A percentile compares a stretch with the other conserved stretches of the same genome.
phyloP scores from a whole-genome alignment of 768 basidiomycete species.

The Boletus rubescentipes region DNA sequence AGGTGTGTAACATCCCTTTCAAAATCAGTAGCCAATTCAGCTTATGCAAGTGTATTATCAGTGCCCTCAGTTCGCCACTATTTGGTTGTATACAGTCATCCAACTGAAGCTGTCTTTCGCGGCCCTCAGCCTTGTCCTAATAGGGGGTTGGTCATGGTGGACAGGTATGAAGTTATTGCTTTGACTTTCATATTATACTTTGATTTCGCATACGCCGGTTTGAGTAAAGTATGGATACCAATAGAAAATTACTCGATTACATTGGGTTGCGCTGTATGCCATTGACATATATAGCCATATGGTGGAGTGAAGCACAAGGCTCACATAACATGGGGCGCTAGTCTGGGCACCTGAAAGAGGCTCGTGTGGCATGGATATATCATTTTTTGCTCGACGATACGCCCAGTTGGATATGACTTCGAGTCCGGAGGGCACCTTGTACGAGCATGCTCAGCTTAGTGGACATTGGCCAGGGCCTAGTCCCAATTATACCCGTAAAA shows the following conservation, averaged over 20 bases:
- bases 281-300: background rate
- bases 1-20: slow-evolving; percentile 43
- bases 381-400: slow-evolving; percentile 77
- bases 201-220: background rate
- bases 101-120: slow-evolving; percentile 68
- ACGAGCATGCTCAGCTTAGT: slow-evolving; percentile 47
- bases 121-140: slow-evolving; percentile 49
- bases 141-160: slow-evolving; percentile 63
- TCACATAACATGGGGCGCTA: background rate
- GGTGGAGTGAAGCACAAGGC: background rate
- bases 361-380: too few species aligned
- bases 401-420: slow-evolving; percentile 62
- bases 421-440: slow-evolving; percentile 72
- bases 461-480: background rate
- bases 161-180: slow-evolving; percentile 49
- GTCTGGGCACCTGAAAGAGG: background rate
- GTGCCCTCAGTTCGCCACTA: slow-evolving; percentile 75
- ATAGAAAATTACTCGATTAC: background rate
- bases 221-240: background rate
- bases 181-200: slow-evolving; percentile 13
- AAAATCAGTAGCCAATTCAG: background rate
- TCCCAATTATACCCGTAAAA: background rate
- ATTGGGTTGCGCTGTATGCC: slow-evolving; percentile 13
- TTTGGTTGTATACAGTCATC: slow-evolving; percentile 76
- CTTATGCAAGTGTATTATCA: slow-evolving; percentile 27